Conservation (phyloP, 176 grass and related monocot genomes). For the Aegilops sharonensis region DNA sequence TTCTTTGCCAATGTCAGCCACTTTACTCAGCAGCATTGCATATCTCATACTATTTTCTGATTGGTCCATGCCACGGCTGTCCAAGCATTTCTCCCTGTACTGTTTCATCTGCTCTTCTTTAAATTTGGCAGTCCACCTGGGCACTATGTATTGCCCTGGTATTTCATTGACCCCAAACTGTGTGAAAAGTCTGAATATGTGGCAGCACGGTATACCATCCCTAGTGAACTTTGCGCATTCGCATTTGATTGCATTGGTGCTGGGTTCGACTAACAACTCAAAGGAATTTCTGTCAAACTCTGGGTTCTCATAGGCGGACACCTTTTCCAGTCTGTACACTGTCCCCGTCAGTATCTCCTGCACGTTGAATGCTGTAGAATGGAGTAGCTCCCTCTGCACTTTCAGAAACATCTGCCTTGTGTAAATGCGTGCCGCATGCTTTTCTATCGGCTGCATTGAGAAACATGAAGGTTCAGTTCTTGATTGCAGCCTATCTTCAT, state of each 20-base stretch:
- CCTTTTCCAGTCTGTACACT: conserved; percentile 6
- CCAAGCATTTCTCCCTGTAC: background rate
- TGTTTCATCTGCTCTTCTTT: background rate
- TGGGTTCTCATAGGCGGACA: background rate
- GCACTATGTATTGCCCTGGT: conserved; percentile 25
- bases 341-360: background rate
- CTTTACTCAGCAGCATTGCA: conserved; percentile 19
- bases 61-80: background rate
- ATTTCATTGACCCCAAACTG: conserved; percentile 25
- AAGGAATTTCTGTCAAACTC: conserved; percentile 3
- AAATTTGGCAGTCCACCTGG: conserved; percentile 34
- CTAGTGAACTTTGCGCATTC: conserved; percentile 30
- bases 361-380: conserved; percentile 18
- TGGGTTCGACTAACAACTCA: conserved; percentile 14
- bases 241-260: conserved; percentile 2
- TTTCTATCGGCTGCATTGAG: conserved; percentile 9
- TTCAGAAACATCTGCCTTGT: conserved; percentile 28
- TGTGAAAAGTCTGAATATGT: conserved; percentile 42
- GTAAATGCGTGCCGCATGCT: conserved; percentile 23
- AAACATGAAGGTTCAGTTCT: conserved; percentile 13
- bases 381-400: conserved; percentile 22
- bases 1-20: conserved; percentile 8
- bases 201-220: conserved; percentile 34
- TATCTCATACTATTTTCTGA: conserved; percentile 20
- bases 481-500: conserved; percentile 23